Base-by-base conservation (phyloP, 2,329 filamentous ascomycete genomes). In the Arachnomyces sp. region DNA sequence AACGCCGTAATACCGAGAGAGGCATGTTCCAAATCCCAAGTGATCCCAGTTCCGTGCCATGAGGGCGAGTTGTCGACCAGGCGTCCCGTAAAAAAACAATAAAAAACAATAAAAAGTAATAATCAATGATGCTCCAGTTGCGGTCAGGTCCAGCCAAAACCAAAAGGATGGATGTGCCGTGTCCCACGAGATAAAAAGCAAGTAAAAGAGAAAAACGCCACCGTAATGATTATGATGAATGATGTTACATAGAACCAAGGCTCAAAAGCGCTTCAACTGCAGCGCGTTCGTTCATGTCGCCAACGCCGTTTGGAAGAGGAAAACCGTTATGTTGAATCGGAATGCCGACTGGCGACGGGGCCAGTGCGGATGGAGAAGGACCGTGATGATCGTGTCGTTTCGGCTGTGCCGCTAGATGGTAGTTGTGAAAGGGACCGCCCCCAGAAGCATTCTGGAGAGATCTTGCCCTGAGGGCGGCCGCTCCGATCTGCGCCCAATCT, bases 401-500 rank as follows among this genome's bases (percentile, higher is more conserved):
- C 11, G 51, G 48, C 44, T 62, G 55, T 31, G 48, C 72, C 63
- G 51, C 66, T 62, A 54, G 66, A 55, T 48, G 56, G 21, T 53
- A 49, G 38, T 56, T 56, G 44, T 59, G 54, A 34, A 65, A 49
- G 43, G 66, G 59, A 40, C 62, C 63, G 38, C 66, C 65, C 28
- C 60, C 60, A 42, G 57, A 71, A 63, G 61, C 71, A 60, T 51
- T 62, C 55, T 57, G 62, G 52, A 67, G 68, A 56, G 62, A 79
- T 67, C 66, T 76, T 63, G 73, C 81, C 66, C 89, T 81, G 51
- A 95, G 75, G 49, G 86, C 86, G 40, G 84, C 87, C 21, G 89
- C 86, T 40, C 88, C 90, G 46, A 95, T 84, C 38, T 84, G 80
- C 34, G 85, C 86, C 89, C 90, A 95, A 65, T 96, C 89, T 64